A percentile compares a stretch with the other conserved stretches of the same genome.
These are phyloP conservation scores for Immersiporthe knoxdaviesiana DNA, from an alignment of 2,329 filamentous ascomycete genomes.

Conservation along the genomic window DNA sequence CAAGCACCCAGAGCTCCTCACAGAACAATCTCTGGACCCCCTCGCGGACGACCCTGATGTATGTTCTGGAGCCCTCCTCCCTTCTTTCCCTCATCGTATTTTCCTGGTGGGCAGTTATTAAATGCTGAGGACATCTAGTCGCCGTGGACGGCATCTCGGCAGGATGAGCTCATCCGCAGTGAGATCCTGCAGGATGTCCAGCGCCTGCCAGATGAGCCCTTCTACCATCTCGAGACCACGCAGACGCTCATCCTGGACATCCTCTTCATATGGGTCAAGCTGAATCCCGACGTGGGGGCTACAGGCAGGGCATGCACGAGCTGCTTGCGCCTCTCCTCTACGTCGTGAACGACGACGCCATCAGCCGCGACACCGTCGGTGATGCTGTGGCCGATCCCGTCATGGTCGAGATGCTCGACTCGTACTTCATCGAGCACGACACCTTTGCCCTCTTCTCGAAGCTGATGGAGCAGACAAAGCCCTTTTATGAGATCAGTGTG, in stretches of 20 bases:
- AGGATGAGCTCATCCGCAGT: slow-evolving; percentile 79
- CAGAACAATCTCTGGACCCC: slow-evolving; percentile 73
- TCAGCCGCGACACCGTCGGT: slow-evolving; percentile 53
- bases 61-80: slow-evolving; percentile 36
- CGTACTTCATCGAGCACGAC: slow-evolving; percentile 82
- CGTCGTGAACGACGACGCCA: slow-evolving; percentile 80
- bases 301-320: slow-evolving; percentile 99
- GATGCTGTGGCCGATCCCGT: slow-evolving; percentile 48
- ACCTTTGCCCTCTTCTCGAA: slow-evolving; percentile 82
- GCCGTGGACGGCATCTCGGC: slow-evolving; percentile 84
- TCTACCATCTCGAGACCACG: slow-evolving; percentile 79
- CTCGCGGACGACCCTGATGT: slow-evolving; percentile 76
- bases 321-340: slow-evolving; percentile 86
- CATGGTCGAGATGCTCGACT: slow-evolving; percentile 71
- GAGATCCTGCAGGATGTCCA: slow-evolving; percentile 96
- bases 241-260: slow-evolving; percentile 86
- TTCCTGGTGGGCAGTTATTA: slow-evolving; percentile 15
- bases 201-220: slow-evolving; percentile 86
- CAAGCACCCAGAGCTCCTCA: slow-evolving; percentile 79
- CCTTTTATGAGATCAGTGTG: slow-evolving; percentile 77
- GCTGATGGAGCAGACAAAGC: slow-evolving; percentile 85
- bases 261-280: slow-evolving; percentile 92
- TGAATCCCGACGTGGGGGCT: slow-evolving; percentile 85
- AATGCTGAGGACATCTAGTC: slow-evolving; percentile 59
- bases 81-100: background rate